Percentiles rank a stretch among this genome's conserved stretches.
phyloP scores from a whole-genome alignment of 164 flowering plant species.

The Cinnamomum micranthum region DNA sequence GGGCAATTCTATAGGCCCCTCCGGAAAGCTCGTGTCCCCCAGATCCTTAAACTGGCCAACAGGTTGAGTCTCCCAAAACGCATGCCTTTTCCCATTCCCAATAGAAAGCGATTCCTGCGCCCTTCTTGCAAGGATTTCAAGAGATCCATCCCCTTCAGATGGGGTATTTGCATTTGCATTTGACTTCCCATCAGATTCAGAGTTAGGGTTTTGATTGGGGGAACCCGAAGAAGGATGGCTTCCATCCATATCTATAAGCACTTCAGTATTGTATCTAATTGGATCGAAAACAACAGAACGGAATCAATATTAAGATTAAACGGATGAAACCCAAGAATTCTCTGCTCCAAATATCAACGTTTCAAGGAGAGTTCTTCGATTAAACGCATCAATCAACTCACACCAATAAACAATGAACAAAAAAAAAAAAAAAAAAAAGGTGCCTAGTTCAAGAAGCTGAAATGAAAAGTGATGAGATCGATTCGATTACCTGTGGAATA shows the following conservation, averaged over 20 bases:
- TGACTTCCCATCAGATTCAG: background rate
- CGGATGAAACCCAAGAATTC: no score
- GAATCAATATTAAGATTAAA: no score
- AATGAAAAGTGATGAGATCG: no score
- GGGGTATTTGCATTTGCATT: background rate
- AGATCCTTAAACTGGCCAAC: slow-evolving; percentile 53
- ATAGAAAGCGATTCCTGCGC: slow-evolving; percentile 28
- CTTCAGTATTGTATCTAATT: no score
- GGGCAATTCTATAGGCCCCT: slow-evolving; percentile 48
- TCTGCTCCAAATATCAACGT: no score
- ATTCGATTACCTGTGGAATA: no score
- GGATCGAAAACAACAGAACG: no score
- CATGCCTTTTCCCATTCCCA: slow-evolving; percentile 26
- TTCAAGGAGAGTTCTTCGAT: no score
- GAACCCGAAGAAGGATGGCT: background rate
- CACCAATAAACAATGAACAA: no score
- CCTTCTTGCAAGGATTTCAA: slow-evolving; percentile 26
- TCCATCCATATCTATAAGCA: background rate
- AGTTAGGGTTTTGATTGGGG: background rate
- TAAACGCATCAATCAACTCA: no score
- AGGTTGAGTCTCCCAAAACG: slow-evolving; percentile 61
- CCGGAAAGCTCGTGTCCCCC: slow-evolving; percentile 39
- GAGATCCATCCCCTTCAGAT: background rate
- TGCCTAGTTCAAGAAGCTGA: no score
- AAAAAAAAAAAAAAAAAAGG: no score